phyloP scores from a whole-genome alignment of 495 filamentous ascomycete genomes.

The Xylaria castorea region DNA sequence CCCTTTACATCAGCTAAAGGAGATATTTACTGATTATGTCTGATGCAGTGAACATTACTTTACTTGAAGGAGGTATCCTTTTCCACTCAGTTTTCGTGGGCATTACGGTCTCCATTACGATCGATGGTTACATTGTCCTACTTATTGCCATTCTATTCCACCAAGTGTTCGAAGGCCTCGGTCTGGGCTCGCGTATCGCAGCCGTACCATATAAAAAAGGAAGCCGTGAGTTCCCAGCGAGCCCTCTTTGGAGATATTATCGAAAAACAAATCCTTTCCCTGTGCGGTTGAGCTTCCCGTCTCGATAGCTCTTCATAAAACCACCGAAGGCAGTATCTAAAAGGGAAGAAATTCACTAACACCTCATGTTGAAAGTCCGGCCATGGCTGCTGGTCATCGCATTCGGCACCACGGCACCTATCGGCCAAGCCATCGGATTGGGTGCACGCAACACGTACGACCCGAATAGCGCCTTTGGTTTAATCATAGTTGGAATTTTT shows the following conservation, averaged over 20 bases:
- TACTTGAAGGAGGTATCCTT: constrained; percentile 62
- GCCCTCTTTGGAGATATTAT: too few relatives aligned
- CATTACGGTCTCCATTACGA: constrained; percentile 71
- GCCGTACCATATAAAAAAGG: constrained; percentile 57
- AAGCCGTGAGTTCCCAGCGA: constrained; percentile 34
- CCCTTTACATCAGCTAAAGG: background rate
- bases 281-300: background rate
- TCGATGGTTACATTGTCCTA: constrained; percentile 68
- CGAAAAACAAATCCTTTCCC: background rate
- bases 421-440: constrained; percentile 67
- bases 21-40: background rate
- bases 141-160: constrained; percentile 74
- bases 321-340: background rate
- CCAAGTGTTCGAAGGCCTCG: constrained; percentile 74
- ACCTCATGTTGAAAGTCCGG: constrained; percentile 34
- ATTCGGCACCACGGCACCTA: constrained; percentile 64
- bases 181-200: constrained; percentile 68
- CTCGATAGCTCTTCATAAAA: background rate
- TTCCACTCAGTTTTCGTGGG: constrained; percentile 72
- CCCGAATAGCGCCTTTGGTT: constrained; percentile 66
- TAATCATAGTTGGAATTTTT: constrained; percentile 72
- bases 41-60: constrained; percentile 55
- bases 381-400: constrained; percentile 71
- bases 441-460: constrained; percentile 65
- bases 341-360: background rate